Conservation (phyloP, 805 yeast genomes). For the Wickerhamiella cacticola region DNA sequence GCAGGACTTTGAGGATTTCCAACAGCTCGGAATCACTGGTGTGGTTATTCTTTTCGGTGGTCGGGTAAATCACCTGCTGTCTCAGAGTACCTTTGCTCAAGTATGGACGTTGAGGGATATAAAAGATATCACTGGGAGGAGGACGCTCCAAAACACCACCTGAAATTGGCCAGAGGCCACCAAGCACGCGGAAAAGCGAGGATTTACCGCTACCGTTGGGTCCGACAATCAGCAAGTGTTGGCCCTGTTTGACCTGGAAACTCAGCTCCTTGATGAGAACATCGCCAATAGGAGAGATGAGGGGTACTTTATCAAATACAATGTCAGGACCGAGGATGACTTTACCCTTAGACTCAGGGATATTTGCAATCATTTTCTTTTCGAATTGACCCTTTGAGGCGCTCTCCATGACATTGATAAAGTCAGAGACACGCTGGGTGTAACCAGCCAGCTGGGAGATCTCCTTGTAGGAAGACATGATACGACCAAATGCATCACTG, state of each 20-base stretch:
- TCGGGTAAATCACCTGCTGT: constrained; percentile 86
- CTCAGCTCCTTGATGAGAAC: constrained; percentile 51
- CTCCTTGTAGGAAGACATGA: constrained; percentile 74
- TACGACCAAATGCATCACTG: constrained; percentile 76
- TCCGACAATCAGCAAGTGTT: constrained; percentile 80
- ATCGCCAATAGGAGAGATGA: constrained; percentile 76
- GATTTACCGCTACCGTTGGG: constrained; percentile 97
- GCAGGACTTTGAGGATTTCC: constrained; percentile 29
- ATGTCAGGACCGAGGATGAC: constrained; percentile 40
- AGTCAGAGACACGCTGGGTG: constrained; percentile 58
- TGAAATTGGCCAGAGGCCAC: constrained; percentile 85
- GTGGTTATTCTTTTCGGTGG: constrained; percentile 41
- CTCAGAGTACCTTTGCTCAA: constrained; percentile 66
- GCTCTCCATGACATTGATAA: constrained; percentile 49
- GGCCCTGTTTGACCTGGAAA: constrained; percentile 67
- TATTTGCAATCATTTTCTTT: constrained; percentile 21
- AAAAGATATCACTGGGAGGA: constrained; percentile 55
- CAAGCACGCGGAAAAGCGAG: constrained; percentile 76
- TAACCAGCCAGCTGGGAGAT: constrained; percentile 76
- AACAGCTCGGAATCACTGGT: constrained; percentile 28
- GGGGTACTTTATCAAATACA: constrained; percentile 62
- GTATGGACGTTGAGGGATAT: constrained; percentile 87
- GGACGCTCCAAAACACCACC: constrained; percentile 51
- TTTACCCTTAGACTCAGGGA: constrained; percentile 11
- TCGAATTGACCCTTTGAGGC: constrained; percentile 33